Evolutionary conservation across 2,329 filamentous ascomycete species (phyloP).

Genomic region (Pseudogymnoascus sp.): DNA sequence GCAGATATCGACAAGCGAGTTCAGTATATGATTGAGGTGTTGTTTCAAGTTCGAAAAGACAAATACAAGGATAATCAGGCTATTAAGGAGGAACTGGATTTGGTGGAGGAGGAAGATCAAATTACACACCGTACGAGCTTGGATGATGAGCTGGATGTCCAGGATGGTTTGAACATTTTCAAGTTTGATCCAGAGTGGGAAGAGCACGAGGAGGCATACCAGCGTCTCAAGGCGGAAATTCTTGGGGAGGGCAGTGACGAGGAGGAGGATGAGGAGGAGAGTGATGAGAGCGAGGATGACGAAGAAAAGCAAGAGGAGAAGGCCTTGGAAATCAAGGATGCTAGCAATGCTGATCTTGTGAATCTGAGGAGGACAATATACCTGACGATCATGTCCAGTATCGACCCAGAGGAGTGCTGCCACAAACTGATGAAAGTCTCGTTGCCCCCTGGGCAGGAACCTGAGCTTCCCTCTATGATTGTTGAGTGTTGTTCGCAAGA

Average conservation of each 20-base stretch:
- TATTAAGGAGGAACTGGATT: slow-evolving; percentile 82
- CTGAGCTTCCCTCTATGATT: slow-evolving; percentile 91
- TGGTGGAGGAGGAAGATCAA: slow-evolving; percentile 96
- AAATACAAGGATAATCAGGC: slow-evolving; percentile 92
- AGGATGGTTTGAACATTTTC: slow-evolving; percentile 90
- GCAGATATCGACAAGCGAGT: slow-evolving; percentile 94
- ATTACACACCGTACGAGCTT: slow-evolving; percentile 82
- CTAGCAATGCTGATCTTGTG: slow-evolving; percentile 91
- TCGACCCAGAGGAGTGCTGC: slow-evolving; percentile 91
- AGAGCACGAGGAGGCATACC: slow-evolving; percentile 83
- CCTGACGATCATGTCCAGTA: slow-evolving; percentile 92
- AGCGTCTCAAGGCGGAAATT: slow-evolving; percentile 85
- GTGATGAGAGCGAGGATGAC: slow-evolving; percentile 58
- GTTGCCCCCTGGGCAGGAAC: slow-evolving; percentile 76
- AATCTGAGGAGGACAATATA: slow-evolving; percentile 92
- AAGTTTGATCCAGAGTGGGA: slow-evolving; percentile 88
- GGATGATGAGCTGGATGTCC: slow-evolving; percentile 74
- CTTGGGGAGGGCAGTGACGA: slow-evolving; percentile 86
- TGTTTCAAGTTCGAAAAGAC: slow-evolving; percentile 95
- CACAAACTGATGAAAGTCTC: slow-evolving; percentile 96
- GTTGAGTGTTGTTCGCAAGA: slow-evolving; percentile 96
- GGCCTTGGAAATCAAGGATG: slow-evolving; percentile 92
- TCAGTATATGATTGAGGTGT: slow-evolving; percentile 98
- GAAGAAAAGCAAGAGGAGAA: slow-evolving; percentile 72
- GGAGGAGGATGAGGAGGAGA: slow-evolving; percentile 58